Base-by-base conservation (phyloP, 176 grass and related monocot genomes). In the Miscanthus lutarioriparius region DNA sequence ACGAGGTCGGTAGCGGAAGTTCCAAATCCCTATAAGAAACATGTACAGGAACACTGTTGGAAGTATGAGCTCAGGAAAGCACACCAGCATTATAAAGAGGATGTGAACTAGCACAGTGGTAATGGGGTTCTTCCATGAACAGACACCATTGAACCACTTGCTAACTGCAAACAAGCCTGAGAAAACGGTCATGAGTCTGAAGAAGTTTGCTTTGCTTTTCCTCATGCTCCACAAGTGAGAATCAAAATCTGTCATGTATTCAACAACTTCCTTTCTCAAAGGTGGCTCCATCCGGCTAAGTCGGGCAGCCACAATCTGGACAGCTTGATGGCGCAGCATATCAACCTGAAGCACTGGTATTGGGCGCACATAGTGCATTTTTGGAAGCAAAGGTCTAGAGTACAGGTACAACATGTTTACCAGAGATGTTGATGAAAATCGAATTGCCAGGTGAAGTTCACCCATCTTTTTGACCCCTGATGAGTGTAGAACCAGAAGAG, bases 391-490 rank as follows among this genome's bases (percentile, higher is more conserved):
- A 65, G 97, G 97, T 43, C 90, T 81, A 32, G 93, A 91, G 74
- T 99, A 99, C 27, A 96, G 81, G 82, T 89, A 89, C 63, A 99
- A 12, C 90, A 94, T 99, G 93, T 94, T 99, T 51, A 96, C 78
- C 75, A 96, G 53, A 56, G 97, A 96, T 4, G 97, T 91, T 0
- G 93, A 92, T 12, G 93, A 96, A 94, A 96, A 99, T 32, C 97
- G 87, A 83, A 99, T 92, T 0, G 97, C 97, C 22, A 99, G 84
- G 75, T 99, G 96, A 75, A 99, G 59, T 48, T 99, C 96, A 10
- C 96, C 96, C 96, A 99, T 99, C 68, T 99, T 99, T 86, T 99
- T 99, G 1, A 99, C 89, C 43, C 96, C 93, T 3, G 96, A 99
- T 82, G 96, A 84, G 39, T 99, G 96, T 23, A 99, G 81, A 85